Evolutionary conservation across 805 yeast genomes (phyloP).

Genomic region (Yamadazyma nakazawae): DNA sequence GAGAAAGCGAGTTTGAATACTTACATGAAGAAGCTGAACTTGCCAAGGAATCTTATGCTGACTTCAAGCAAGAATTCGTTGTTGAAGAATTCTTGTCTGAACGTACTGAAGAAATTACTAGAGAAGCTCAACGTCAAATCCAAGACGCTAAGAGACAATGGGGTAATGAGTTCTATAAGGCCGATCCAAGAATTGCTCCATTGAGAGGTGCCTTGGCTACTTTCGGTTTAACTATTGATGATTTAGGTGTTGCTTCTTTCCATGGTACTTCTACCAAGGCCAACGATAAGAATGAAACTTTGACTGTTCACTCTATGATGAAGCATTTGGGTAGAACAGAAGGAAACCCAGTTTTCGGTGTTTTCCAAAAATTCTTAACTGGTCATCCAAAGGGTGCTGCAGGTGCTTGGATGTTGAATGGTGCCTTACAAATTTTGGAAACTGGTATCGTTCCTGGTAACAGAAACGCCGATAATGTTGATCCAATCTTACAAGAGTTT

Average conservation of each 20-base stretch:
- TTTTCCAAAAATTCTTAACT: conserved; percentile 97
- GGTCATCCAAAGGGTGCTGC: conserved; percentile 99
- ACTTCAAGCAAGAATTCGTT: conserved; percentile 47
- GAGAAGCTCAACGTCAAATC: conserved; percentile 82
- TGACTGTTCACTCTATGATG: conserved; percentile 89
- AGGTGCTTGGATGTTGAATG: conserved; percentile 99
- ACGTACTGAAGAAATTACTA: conserved; percentile 81
- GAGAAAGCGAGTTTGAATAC: conserved; percentile 71
- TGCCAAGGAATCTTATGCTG: conserved; percentile 49
- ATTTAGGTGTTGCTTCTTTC: conserved; percentile 94
- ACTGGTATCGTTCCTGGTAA: conserved; percentile 97
- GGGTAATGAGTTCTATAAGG: conserved; percentile 92
- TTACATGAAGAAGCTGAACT: conserved; percentile 68
- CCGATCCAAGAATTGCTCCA: conserved; percentile 94
- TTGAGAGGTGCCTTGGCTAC: conserved; percentile 95
- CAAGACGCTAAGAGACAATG: conserved; percentile 87
- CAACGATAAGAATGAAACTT: conserved; percentile 96
- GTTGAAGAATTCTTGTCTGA: conserved; percentile 59
- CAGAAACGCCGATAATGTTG: conserved; percentile 97
- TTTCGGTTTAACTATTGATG: conserved; percentile 90
- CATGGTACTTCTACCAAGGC: conserved; percentile 99
- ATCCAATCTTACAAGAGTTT: conserved; percentile 72
- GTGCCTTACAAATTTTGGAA: conserved; percentile 90
- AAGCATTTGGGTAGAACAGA: conserved; percentile 91
- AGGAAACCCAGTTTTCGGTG: conserved; percentile 97